A percentile compares a stretch with the other conserved stretches of the same genome.
phyloP scores from a whole-genome alignment of 2,329 filamentous ascomycete genomes.

The Hypoxylon sp. region DNA sequence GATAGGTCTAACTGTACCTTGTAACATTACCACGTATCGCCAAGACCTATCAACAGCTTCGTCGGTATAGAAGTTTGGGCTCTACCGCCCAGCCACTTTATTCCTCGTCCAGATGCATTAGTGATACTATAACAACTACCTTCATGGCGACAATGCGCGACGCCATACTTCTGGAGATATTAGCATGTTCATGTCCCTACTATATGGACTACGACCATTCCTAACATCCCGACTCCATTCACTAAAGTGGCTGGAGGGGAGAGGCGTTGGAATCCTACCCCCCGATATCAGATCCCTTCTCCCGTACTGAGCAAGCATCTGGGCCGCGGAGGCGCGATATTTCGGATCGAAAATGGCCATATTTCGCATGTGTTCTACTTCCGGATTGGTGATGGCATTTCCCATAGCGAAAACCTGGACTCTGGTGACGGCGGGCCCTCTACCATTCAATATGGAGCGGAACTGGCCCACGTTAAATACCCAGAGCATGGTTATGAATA shows the following conservation, averaged over 20 bases:
- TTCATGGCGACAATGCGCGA: too few species aligned
- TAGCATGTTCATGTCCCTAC: not conserved
- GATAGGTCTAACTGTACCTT: too few species aligned
- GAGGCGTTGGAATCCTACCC: not conserved
- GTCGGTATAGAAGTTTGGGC: too few species aligned
- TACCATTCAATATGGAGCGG: not conserved
- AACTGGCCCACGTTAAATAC: not conserved
- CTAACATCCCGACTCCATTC: not conserved
- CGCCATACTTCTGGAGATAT: too few species aligned
- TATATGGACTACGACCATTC: not conserved
- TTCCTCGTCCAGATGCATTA: too few species aligned
- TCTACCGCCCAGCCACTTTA: too few species aligned
- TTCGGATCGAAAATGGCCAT: slow-evolving; percentile 23
- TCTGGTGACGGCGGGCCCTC: not conserved
- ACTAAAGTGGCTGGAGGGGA: not conserved
- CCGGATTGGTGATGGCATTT: not conserved
- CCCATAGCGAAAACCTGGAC: not conserved
- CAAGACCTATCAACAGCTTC: too few species aligned
- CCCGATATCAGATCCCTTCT: slow-evolving; percentile 5
- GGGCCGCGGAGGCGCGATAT: slow-evolving; percentile 10
- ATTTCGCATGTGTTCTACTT: not conserved
- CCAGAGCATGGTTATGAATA: slow-evolving; percentile 26
- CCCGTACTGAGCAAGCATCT: slow-evolving; percentile 1
- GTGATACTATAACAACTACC: too few species aligned
- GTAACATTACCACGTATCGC: too few species aligned